Conservation (phyloP, 352 stramenopile species). For the Pythium coloratum region DNA sequence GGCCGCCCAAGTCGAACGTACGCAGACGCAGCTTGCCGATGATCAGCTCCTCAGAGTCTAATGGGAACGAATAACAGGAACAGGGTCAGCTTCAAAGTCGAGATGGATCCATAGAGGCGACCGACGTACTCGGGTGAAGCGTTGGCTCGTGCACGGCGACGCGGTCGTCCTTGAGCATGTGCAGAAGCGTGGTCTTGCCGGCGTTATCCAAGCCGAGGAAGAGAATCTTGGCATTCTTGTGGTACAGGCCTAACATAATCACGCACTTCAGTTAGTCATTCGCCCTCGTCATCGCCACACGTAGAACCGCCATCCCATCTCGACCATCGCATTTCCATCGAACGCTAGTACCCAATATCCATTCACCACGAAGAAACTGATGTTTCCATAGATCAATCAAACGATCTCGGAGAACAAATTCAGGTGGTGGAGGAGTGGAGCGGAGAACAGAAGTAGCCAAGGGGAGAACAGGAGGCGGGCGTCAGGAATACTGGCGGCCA, state of each 20-base stretch:
- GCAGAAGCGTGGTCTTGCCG: constrained; percentile 99
- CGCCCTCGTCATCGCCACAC: too few species aligned
- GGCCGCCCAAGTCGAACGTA: constrained; percentile 99
- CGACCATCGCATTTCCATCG: neutral
- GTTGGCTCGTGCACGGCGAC: constrained; percentile 96
- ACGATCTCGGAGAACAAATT: neutral
- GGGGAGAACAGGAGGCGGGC: neutral
- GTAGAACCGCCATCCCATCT: neutral
- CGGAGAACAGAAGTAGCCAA: neutral
- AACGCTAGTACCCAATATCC: neutral
- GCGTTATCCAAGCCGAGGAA: constrained; percentile 99
- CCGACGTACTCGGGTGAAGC: constrained; percentile 91
- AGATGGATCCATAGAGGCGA: neutral
- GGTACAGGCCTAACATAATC: constrained; percentile 94
- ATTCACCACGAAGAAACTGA: neutral
- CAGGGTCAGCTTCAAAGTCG: neutral
- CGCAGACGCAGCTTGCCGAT: constrained; percentile 99
- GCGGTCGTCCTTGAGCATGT: constrained; percentile 99
- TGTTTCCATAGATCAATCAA: neutral
- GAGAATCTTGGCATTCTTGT: constrained; percentile 99
- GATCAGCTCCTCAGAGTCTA: constrained; percentile 91
- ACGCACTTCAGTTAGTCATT: constrained; percentile 6
- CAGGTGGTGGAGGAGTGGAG: neutral
- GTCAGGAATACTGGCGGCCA: neutral
- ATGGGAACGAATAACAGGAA: neutral